Evolutionary conservation across 2,329 filamentous ascomycete species (phyloP), one percentile per base, ranked within the genome.

Genomic region (Lachnellula occidentalis): DNA sequence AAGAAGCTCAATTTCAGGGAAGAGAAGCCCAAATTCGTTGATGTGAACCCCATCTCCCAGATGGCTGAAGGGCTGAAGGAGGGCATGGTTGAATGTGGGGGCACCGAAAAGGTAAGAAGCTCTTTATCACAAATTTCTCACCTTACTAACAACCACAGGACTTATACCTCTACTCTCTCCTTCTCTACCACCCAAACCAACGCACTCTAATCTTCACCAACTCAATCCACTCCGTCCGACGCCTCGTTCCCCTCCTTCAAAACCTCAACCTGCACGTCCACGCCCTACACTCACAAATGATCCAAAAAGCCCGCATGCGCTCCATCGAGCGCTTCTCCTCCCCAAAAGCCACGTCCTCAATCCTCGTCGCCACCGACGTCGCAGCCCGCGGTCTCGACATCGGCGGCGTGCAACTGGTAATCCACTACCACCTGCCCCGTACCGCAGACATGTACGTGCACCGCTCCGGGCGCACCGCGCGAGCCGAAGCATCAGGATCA

Each of bases 341-440:
- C 2, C 76, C 83, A 0, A 76, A 81, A 46, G 73, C 76, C 31
- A 71, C 72, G 15, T 66, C 73, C 0, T 81, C 85, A 1, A 87
- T 97, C 45, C 81, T 97, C 2, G 81, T 99, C 17, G 91, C 94
- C 3, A 97, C 94, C 1, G 92, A 97, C 69, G 92, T 96, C 24
- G 92, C 92, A 2, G 91, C 92, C 8, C 85, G 92, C 58, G 94
- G 94, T 72, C 83, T 99, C 47, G 94, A 99, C 70, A 96, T 99
- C 63, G 87, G 89, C 45, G 83, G 85, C 34, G 90, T 97, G 46
- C 88, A 96, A 63, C 79, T 95, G 14, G 87, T 99, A 15, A 76
- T 99, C 17, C 94, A 99, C 73, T 99, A 99, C 73, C 92, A 99
- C 71, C 85, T 96, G 0, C 94, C 94, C 1, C 87, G 92, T 54